Evolutionary conservation across 352 stramenopile genomes (phyloP).

Genomic region (Globisporangium emineosum): DNA sequence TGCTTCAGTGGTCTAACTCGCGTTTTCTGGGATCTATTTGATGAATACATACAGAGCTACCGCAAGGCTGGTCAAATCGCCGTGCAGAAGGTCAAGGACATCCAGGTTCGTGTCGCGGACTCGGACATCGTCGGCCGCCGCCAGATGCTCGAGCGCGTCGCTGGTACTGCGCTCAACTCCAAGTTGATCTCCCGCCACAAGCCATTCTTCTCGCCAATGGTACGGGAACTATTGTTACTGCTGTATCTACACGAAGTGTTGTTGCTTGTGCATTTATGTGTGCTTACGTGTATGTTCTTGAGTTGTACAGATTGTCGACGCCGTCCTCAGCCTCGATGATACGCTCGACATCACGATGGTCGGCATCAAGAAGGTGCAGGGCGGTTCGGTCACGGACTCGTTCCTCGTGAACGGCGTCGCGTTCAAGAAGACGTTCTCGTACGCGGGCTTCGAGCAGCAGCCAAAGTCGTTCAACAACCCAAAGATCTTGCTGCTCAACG

Average conservation of each 20-base stretch:
- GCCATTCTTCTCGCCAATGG: conserved; percentile 97
- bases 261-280: background rate
- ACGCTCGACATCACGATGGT: conserved; percentile 90
- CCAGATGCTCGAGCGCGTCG: conserved; percentile 91
- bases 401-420: conserved; percentile 97
- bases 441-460: conserved; percentile 99
- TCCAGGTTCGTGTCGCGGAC: conserved; percentile 81
- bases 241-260: background rate
- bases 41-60: conserved; percentile 45
- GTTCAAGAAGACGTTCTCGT: conserved; percentile 99
- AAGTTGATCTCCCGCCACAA: conserved; percentile 98
- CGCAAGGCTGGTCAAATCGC: conserved; percentile 82
- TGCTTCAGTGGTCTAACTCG: background rate
- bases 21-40: background rate
- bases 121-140: conserved; percentile 73
- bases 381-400: conserved; percentile 96
- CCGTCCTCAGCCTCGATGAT: conserved; percentile 91
- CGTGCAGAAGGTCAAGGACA: conserved; percentile 83
- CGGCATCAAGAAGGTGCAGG: conserved; percentile 98
- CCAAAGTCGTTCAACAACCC: conserved; percentile 97
- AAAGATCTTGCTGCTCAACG: conserved; percentile 97
- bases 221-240: conserved; percentile 16
- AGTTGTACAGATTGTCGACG: conserved; percentile 88
- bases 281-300: background rate
- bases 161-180: conserved; percentile 97